Evolutionary conservation across 1,139 yeast species (phyloP).

Genomic region (Pneumocystis jirovecii): DNA sequence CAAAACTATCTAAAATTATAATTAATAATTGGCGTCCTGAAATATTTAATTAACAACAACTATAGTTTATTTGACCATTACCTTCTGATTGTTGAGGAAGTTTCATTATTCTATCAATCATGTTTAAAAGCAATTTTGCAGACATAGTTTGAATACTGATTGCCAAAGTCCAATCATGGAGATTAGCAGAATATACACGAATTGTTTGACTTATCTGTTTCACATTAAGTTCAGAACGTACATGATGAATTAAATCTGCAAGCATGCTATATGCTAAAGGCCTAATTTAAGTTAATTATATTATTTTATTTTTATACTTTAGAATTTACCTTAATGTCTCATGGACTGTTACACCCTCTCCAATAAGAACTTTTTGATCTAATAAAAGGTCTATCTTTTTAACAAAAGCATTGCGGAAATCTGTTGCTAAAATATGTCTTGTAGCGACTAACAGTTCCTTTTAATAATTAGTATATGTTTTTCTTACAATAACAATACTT

Average conservation of each 20-base stretch:
- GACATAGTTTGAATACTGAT: conserved; percentile 93
- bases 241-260: conserved; percentile 90
- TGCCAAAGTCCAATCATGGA: conserved; percentile 72
- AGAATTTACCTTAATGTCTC: conserved; percentile 48
- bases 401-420: conserved; percentile 64
- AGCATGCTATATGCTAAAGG: conserved; percentile 92
- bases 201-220: conserved; percentile 84
- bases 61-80: conserved; percentile 41
- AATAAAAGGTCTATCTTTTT: conserved; percentile 75
- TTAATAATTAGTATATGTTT: neutral
- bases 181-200: conserved; percentile 60
- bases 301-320: neutral
- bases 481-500: conserved; percentile 19
- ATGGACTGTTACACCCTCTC: conserved; percentile 81
- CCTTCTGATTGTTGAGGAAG: conserved; percentile 75
- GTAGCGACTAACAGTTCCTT: conserved; percentile 80
- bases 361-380: conserved; percentile 76
- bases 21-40: conserved; percentile 27
- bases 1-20: conserved; percentile 75
- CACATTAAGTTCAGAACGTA: conserved; percentile 68
- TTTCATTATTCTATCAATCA: conserved; percentile 78
- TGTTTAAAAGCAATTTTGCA: conserved; percentile 72
- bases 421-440: conserved; percentile 81
- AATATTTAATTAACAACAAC: neutral
- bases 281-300: conserved; percentile 12